Evolutionary conservation across 1,284 basidiomycete genomes (phyloP).

Genomic region (Hortiboletus rubellus): DNA sequence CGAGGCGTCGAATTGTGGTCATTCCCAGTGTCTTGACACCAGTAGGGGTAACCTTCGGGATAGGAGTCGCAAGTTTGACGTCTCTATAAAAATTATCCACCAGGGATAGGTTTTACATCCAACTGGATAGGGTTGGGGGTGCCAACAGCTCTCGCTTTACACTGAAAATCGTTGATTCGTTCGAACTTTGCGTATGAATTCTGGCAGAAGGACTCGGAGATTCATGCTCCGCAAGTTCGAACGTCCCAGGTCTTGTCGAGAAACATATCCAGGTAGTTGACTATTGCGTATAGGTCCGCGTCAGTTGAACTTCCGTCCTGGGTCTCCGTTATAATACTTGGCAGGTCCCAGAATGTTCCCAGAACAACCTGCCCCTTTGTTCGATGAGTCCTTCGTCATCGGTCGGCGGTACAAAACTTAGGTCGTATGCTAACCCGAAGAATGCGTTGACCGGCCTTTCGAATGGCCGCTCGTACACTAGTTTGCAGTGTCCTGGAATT

Average conservation of each 20-base stretch:
- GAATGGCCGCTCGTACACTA: background rate
- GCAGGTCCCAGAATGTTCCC: background rate
- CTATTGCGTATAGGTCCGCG: background rate
- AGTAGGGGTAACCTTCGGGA: slow-evolving; percentile 11
- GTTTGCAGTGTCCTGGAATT: background rate
- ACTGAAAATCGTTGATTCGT: background rate
- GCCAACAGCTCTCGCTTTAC: slow-evolving; percentile 17
- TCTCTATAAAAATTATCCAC: slow-evolving; percentile 19
- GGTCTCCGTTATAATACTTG: background rate
- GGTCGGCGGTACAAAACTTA: background rate
- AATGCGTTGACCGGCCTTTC: background rate
- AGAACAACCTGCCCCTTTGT: background rate
- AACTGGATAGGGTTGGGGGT: slow-evolving; percentile 19
- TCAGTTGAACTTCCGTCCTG: background rate
- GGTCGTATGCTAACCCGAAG: background rate
- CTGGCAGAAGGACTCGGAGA: background rate
- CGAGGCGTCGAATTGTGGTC: too few relatives aligned
- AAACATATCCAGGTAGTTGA: background rate
- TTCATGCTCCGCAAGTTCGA: background rate
- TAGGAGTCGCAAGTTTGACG: slow-evolving; percentile 4
- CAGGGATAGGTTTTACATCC: slow-evolving; percentile 12
- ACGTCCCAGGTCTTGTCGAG: background rate
- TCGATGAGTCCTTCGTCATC: slow-evolving; percentile 11
- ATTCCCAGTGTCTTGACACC: slow-evolving; percentile 10
- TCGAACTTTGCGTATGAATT: background rate